Conservation (phyloP, 768 basidiomycete genomes). For the Phylloporus sp. region DNA sequence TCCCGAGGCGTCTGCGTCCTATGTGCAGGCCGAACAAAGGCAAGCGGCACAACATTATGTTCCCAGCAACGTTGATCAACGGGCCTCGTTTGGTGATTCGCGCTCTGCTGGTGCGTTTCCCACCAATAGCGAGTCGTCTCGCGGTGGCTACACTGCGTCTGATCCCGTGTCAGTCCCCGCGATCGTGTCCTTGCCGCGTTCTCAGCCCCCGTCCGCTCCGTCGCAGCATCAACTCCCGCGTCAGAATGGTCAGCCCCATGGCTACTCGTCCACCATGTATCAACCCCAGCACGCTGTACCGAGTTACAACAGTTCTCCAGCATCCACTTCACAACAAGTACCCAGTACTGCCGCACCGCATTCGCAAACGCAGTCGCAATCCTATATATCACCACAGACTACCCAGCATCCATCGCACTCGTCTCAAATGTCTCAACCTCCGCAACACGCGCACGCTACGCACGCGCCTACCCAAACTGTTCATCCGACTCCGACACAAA, state of each 20-base stretch:
- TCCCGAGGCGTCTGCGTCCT: conserved; percentile 17
- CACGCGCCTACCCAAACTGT: conserved; percentile 15
- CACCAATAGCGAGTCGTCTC: conserved; percentile 8
- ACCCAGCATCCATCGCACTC: conserved; percentile 10
- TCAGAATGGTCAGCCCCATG: conserved; percentile 14
- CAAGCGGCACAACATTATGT: conserved; percentile 16
- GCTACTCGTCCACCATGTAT: conserved; percentile 17
- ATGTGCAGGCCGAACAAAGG: conserved; percentile 17
- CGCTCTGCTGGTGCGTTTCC: conserved; percentile 18
- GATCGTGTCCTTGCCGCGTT: conserved; percentile 18
- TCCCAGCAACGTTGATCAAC: conserved; percentile 12
- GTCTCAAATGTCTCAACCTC: conserved; percentile 12
- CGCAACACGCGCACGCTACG: conserved; percentile 12
- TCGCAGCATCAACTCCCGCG: conserved; percentile 21
- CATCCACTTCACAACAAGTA: conserved; percentile 15
- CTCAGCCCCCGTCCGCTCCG: conserved; percentile 2
- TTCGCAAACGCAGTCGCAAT: conserved; percentile 30
- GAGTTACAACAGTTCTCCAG: conserved; percentile 14
- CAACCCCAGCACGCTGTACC: conserved; percentile 10
- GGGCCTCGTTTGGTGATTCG: conserved; percentile 21
- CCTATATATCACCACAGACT: conserved; percentile 14
- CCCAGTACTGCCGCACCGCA: conserved; percentile 7
- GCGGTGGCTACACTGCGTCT: conserved; percentile 12
- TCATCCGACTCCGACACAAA: conserved; percentile 17
- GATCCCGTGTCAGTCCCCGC: conserved; percentile 14